These are phyloP conservation scores for Pseudomicrostroma phylloplanum DNA, from an alignment of 1,284 basidiomycete genomes.

Conservation along the genomic window DNA sequence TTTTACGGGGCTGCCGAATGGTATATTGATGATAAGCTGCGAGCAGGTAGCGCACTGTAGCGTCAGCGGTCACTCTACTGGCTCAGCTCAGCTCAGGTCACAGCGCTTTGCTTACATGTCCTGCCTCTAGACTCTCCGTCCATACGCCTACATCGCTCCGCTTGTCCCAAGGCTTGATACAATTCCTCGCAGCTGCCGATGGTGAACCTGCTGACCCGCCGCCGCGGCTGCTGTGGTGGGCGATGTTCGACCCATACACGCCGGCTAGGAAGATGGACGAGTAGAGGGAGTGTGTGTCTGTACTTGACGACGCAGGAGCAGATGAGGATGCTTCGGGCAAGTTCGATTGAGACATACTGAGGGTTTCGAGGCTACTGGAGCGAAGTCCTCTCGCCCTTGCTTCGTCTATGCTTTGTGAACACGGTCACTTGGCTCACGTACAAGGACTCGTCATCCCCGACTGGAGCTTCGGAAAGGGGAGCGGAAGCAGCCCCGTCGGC, in stretches of 20 bases:
- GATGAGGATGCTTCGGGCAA: too few species aligned
- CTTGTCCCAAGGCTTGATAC: constrained; percentile 1
- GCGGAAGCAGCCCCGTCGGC: too few species aligned
- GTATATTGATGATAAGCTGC: constrained; percentile 5
- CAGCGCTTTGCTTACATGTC: not conserved
- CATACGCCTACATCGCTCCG: not conserved
- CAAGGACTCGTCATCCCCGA: too few species aligned
- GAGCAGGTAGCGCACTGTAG: not conserved
- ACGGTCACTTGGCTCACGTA: too few species aligned
- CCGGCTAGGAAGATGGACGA: not conserved
- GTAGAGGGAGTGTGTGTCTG: not conserved
- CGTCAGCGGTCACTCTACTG: not conserved
- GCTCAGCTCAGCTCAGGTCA: not conserved
- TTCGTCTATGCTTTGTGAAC: too few species aligned
- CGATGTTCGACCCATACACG: not conserved
- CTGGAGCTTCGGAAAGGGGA: too few species aligned
- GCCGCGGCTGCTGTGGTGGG: not conserved
- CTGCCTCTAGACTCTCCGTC: constrained; percentile 1
- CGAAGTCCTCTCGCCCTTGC: too few species aligned
- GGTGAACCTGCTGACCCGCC: not conserved
- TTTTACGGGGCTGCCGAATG: not conserved
- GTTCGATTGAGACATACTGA: too few species aligned
- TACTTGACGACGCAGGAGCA: not conserved
- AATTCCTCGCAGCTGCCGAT: not conserved
- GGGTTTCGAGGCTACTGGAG: too few species aligned